Evolutionary conservation across 2,329 filamentous ascomycete species (phyloP), one percentile per base, ranked within the genome.

Genomic region (Fusarium kyushuense): DNA sequence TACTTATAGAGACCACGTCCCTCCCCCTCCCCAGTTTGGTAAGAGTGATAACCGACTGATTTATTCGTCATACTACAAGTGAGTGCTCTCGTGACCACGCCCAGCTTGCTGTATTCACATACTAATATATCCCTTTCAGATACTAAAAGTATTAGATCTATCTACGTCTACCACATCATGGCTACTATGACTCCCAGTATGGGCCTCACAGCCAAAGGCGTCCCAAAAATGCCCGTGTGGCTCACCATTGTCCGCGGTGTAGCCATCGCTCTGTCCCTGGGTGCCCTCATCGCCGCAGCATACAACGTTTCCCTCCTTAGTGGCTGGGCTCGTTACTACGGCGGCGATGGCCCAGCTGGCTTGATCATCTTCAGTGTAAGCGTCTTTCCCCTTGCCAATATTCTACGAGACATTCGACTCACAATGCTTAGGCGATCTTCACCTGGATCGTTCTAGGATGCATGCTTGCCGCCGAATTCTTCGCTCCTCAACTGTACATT

Each of bases 281-380:
- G 79, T 51, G 71, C 81, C 38, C 72, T 84, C 32, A 79, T 77
- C 32, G 72, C 83, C 6, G 75, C 77, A 45, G 81, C 78, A 21
- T 83, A 82, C 65, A 75, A 79, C 13, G 47, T 81, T 16, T 79
- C 80, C 3, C 62, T 83, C 16, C 77, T 77, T 17, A 70, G 71
- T 17, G 59, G 63, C 17, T 67, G 51, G 33, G 48, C 57, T 4
- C 51, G 58, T 36, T 73, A 73, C 45, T 71, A 75, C 55, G 55
- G 33, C 19, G 72, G 72, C 57, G 74, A 74, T 6, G 79, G 79
- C 6, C 77, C 79, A 6, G 76, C 77, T 3, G 80, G 78, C 35
- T 82, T 85, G 63, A 74, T 84, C 42, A 79, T 84, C 63, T 85
- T 84, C 58, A 78, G 83, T 35, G 83, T 85, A 69, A 74, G 81